These are phyloP conservation scores for Ophidiomyces ophidiicola DNA, from an alignment of 2,329 filamentous ascomycete genomes.

Conservation along the genomic window DNA sequence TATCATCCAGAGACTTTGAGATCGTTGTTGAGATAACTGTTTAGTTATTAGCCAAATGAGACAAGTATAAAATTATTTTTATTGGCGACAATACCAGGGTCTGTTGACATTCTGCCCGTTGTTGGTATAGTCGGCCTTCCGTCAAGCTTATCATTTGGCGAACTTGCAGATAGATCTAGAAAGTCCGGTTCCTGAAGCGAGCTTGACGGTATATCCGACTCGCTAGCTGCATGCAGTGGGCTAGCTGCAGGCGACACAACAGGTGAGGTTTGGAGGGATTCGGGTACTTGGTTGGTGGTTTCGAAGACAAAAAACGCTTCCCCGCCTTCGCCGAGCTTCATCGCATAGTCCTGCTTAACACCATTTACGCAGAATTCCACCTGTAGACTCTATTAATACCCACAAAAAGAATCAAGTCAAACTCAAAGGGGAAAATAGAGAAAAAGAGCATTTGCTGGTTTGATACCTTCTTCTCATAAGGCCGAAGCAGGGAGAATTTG, in stretches of 20 bases:
- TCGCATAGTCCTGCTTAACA: conserved; percentile 79
- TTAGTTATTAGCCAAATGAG: not conserved
- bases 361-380: conserved; percentile 96
- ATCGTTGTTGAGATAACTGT: not conserved
- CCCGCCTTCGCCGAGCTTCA: conserved; percentile 95
- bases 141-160: conserved; percentile 13
- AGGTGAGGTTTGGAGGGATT: conserved; percentile 85
- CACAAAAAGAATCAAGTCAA: not conserved
- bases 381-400: conserved; percentile 20
- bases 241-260: conserved; percentile 81
- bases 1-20: conserved; percentile 2
- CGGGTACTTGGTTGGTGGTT: conserved; percentile 82
- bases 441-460: not conserved
- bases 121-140: conserved; percentile 15
- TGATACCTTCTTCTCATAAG: conserved; percentile 78
- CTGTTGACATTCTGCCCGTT: conserved; percentile 30
- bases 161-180: conserved; percentile 31
- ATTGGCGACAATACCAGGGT: conserved; percentile 21
- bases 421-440: no score
- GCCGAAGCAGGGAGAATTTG: conserved; percentile 90
- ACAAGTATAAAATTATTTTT: not conserved
- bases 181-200: conserved; percentile 40
- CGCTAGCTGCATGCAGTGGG: conserved; percentile 40
- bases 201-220: conserved; percentile 22
- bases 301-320: conserved; percentile 99